Evolutionary conservation across 306 rosid species (phyloP).

Genomic region (Acacia crassicarpa): DNA sequence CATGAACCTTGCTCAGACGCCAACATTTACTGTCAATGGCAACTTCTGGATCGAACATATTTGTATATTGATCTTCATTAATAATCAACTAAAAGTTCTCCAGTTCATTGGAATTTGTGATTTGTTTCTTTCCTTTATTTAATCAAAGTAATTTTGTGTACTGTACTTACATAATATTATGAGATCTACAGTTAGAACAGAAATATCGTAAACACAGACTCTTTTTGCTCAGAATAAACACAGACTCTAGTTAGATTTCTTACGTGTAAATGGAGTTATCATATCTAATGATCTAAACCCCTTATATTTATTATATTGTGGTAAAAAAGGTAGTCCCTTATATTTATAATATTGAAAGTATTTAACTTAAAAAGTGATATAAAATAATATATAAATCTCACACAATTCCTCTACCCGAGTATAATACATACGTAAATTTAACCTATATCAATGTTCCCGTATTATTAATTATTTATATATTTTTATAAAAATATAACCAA

Average conservation of each 20-base stretch:
- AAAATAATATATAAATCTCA: no score
- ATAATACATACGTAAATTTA: no score
- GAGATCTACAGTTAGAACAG: neutral
- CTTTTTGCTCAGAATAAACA: no score
- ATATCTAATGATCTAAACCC: neutral
- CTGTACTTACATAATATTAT: neutral
- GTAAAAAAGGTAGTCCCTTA: neutral
- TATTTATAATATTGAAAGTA: neutral
- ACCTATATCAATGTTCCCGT: no score
- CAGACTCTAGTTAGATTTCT: neutral
- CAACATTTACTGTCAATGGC: slow-evolving; percentile 34
- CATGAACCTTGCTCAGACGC: slow-evolving; percentile 30
- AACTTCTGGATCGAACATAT: slow-evolving; percentile 33
- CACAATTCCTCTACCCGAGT: neutral
- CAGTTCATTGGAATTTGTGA: slow-evolving; percentile 39
- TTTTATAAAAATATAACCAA: neutral
- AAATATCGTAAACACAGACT: neutral
- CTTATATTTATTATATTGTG: no score
- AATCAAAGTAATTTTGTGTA: neutral
- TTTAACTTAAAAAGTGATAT: neutral
- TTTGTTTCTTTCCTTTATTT: slow-evolving; percentile 38
- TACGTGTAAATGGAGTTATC: neutral
- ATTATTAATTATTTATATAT: no score
- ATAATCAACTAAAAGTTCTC: slow-evolving; percentile 19
- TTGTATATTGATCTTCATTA: slow-evolving; percentile 12